Percentiles rank a stretch among this genome's conserved stretches.
Conservation (phyloP, 148 eudicot genomes). For the Persicaria maculosa region DNA sequence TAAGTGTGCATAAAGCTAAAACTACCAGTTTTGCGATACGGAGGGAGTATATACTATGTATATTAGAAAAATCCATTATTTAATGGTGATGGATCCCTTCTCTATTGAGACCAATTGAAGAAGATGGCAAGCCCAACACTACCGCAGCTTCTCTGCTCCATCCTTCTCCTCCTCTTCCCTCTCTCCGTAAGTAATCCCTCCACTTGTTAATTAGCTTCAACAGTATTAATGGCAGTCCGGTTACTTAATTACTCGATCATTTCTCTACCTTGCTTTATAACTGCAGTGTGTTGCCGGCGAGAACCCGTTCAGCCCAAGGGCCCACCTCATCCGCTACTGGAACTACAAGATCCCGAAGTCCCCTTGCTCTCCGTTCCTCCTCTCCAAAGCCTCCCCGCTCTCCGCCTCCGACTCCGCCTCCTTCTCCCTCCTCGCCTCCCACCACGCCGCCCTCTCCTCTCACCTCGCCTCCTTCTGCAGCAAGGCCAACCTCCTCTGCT, state of each 20-base stretch:
- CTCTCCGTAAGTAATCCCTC: conserved; percentile 34
- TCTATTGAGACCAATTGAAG: background rate
- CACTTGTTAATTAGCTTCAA: no score
- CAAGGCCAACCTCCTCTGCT: conserved; percentile 53
- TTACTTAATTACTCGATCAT: no score
- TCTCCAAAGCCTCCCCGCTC: conserved; percentile 58
- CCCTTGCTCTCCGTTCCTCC: conserved; percentile 52
- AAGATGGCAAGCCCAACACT: conserved; percentile 15
- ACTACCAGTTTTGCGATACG: no score
- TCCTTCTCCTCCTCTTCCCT: conserved; percentile 23
- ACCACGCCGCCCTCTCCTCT: conserved; percentile 39
- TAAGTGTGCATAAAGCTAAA: no score
- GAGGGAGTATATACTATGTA: no score
- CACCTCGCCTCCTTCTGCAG: conserved; percentile 48
- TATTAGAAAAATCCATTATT: no score
- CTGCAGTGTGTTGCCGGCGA: conserved; percentile 15
- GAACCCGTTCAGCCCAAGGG: conserved; percentile 62
- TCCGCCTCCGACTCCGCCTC: conserved; percentile 39
- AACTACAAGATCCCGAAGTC: conserved; percentile 57
- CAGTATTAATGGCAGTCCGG: no score
- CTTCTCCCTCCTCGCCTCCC: conserved; percentile 50
- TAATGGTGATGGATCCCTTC: background rate
- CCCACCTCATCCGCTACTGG: conserved; percentile 59
- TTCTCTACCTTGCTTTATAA: background rate
- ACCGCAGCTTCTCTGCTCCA: conserved; percentile 25